Conservation (phyloP, 495 filamentous ascomycete genomes). For the Trichoderma virens region DNA sequence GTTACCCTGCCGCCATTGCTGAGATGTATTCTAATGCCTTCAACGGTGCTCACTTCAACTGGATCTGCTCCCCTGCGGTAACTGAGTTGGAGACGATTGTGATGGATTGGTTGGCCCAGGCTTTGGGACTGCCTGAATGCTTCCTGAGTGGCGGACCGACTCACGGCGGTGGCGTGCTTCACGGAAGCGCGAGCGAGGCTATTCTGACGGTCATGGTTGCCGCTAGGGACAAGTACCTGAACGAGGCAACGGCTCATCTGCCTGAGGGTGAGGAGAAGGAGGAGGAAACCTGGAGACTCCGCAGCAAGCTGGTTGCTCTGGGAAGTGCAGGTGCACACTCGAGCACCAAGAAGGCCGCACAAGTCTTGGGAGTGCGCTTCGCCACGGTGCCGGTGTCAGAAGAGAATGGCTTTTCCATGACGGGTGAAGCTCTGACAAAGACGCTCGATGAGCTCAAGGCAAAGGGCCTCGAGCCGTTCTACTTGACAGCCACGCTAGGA, state of each 20-base stretch:
- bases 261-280: conserved; percentile 51
- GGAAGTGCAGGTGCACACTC: conserved; percentile 75
- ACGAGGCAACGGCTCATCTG: conserved; percentile 45
- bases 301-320: conserved; percentile 70
- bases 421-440: conserved; percentile 49
- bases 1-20: conserved; percentile 82
- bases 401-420: conserved; percentile 63
- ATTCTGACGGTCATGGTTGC: conserved; percentile 82
- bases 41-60: conserved; percentile 90
- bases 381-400: conserved; percentile 54
- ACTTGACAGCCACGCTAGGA: conserved; percentile 75
- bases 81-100: conserved; percentile 94
- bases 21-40: conserved; percentile 90
- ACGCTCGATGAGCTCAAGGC: conserved; percentile 52
- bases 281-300: conserved; percentile 55
- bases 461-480: conserved; percentile 74
- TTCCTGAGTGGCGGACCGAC: conserved; percentile 69
- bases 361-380: conserved; percentile 77
- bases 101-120: conserved; percentile 76
- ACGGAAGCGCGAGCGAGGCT: conserved; percentile 87
- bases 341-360: conserved; percentile 77
- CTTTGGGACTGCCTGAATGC: conserved; percentile 60
- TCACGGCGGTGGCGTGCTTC: conserved; percentile 83
- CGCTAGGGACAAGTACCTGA: conserved; percentile 73
- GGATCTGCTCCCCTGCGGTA: conserved; percentile 91